These are phyloP conservation scores for Lycium barbarum DNA, from an alignment of 257 asterid species.

Conservation along the genomic window DNA sequence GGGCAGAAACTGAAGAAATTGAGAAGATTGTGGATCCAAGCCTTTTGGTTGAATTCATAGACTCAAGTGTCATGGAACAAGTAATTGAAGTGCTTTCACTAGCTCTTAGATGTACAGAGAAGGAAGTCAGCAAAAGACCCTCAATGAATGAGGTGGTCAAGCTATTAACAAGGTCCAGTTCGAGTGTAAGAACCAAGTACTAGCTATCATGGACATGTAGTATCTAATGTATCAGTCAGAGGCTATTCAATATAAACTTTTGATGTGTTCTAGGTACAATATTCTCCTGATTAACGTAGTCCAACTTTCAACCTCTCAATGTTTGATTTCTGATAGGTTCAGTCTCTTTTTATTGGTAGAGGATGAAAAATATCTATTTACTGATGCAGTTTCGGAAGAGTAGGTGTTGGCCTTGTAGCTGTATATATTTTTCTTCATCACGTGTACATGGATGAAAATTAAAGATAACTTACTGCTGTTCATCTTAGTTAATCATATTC, in stretches of 20 bases:
- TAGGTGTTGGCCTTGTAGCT: background rate
- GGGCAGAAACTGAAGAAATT: conserved; percentile 51
- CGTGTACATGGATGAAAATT: background rate
- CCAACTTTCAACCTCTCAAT: background rate
- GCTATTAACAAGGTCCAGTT: conserved; percentile 45
- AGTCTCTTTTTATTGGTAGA: conserved; percentile 3
- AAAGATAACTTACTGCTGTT: background rate
- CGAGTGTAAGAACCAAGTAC: conserved; percentile 48
- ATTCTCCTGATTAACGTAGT: conserved; percentile 4
- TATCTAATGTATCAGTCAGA: background rate
- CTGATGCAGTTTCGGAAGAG: conserved; percentile 12
- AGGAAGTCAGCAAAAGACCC: conserved; percentile 62
- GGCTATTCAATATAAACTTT: background rate
- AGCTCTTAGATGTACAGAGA: conserved; percentile 74
- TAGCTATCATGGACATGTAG: background rate
- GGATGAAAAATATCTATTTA: background rate
- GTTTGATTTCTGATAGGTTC: conserved; percentile 15
- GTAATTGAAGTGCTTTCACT: conserved; percentile 53
- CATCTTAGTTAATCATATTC: conserved; percentile 5
- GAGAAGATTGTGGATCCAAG: conserved; percentile 56
- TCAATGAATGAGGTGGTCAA: conserved; percentile 83
- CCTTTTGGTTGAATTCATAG: conserved; percentile 60
- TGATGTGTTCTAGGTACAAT: conserved; percentile 3
- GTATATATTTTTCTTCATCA: background rate
- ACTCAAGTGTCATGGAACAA: conserved; percentile 57